Percentiles rank a stretch among this genome's conserved stretches.
These are phyloP conservation scores for Gilbertella persicaria DNA, from an alignment of 371 early-diverging fungal genomes.

Conservation along the genomic window DNA sequence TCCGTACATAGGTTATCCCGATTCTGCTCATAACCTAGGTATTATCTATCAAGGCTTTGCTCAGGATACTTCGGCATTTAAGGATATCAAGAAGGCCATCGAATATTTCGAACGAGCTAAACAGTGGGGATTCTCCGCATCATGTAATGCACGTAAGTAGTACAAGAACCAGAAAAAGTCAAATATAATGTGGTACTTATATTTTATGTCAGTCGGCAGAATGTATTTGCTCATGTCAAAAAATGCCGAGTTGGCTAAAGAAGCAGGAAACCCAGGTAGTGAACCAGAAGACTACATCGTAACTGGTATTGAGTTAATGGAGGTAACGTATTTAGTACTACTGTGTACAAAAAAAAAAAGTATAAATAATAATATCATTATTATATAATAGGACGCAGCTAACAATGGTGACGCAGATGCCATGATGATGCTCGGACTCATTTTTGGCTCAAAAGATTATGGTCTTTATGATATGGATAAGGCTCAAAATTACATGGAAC, in stretches of 20 bases:
- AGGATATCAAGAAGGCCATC: constrained; percentile 51
- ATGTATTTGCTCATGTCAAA: constrained; percentile 54
- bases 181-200: background rate
- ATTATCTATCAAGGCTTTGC: constrained; percentile 58
- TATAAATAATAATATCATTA: background rate
- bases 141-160: constrained; percentile 52
- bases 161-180: background rate
- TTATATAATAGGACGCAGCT: constrained; percentile 37
- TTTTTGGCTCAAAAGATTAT: constrained; percentile 62
- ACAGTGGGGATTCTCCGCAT: constrained; percentile 57
- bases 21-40: constrained; percentile 62
- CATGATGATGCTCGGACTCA: constrained; percentile 59
- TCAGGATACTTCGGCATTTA: constrained; percentile 34
- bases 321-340: constrained; percentile 18
- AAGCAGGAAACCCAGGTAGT: constrained; percentile 41
- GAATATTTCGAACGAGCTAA: constrained; percentile 54
- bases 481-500: constrained; percentile 61
- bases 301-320: constrained; percentile 59
- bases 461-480: constrained; percentile 62
- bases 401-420: constrained; percentile 59
- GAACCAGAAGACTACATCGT: constrained; percentile 58
- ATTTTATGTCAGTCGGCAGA: constrained; percentile 31
- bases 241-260: constrained; percentile 40
- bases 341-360: background rate
- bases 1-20: constrained; percentile 61